Evolutionary conservation across 2,329 filamentous ascomycete genomes (phyloP).

Genomic region (Truncatella angustata): DNA sequence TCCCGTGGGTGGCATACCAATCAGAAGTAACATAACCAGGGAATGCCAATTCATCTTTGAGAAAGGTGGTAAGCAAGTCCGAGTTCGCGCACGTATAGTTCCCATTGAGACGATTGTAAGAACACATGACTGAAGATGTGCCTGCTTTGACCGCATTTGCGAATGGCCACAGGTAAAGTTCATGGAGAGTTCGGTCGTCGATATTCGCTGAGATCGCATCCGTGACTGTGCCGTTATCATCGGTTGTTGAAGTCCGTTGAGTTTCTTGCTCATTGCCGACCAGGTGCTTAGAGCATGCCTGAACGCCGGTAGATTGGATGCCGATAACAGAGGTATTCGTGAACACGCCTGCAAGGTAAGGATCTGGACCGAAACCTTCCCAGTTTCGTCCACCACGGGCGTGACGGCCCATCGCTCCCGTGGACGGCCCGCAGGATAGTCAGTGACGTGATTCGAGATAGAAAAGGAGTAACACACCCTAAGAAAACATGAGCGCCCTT

Average conservation of each 20-base stretch:
- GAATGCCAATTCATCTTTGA: constrained; percentile 44
- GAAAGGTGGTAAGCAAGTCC: constrained; percentile 44
- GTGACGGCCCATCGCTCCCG: constrained; percentile 51
- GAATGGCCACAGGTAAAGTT: constrained; percentile 60
- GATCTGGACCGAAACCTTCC: constrained; percentile 46
- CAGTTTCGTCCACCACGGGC: constrained; percentile 53
- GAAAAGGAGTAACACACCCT: too few species aligned
- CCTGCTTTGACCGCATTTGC: constrained; percentile 33
- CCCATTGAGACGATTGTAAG: constrained; percentile 44
- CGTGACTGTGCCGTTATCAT: constrained; percentile 50
- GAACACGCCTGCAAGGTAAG: constrained; percentile 52
- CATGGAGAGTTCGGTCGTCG: constrained; percentile 53
- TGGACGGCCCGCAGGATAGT: constrained; percentile 42
- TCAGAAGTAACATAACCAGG: constrained; percentile 40
- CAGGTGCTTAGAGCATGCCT: constrained; percentile 47
- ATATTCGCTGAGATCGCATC: constrained; percentile 46
- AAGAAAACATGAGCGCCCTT: constrained; percentile 74
- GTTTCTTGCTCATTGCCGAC: constrained; percentile 67
- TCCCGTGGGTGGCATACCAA: constrained; percentile 40
- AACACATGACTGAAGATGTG: constrained; percentile 39
- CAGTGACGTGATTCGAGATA: not conserved
- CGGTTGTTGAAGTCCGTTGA: constrained; percentile 50
- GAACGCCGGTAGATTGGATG: constrained; percentile 31
- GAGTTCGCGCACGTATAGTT: constrained; percentile 50
- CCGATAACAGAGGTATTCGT: constrained; percentile 50